Evolutionary conservation across 164 flowering plant genomes (phyloP).

Genomic region (Liriodendron chinense): DNA sequence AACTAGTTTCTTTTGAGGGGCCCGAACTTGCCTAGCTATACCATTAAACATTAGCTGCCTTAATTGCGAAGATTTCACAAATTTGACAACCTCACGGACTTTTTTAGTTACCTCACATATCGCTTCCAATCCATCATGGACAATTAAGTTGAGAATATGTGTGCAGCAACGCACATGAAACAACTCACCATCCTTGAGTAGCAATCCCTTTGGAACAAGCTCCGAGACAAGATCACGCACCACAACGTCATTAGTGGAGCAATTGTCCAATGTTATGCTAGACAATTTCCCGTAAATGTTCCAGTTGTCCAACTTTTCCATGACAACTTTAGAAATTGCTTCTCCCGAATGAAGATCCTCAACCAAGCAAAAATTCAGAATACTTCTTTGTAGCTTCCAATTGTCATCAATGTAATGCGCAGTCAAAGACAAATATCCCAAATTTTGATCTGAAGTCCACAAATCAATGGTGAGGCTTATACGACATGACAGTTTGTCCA

Average conservation of each 20-base stretch:
- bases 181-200: slow-evolving; percentile 41
- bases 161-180: slow-evolving; percentile 60
- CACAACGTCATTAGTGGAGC: slow-evolving; percentile 35
- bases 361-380: slow-evolving; percentile 56
- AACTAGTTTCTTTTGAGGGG: slow-evolving; percentile 34
- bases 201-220: slow-evolving; percentile 7
- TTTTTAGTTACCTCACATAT: slow-evolving; percentile 23
- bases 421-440: slow-evolving; percentile 49
- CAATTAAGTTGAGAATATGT: slow-evolving; percentile 31
- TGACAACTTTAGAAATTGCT: slow-evolving; percentile 50
- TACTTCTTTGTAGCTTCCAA: slow-evolving; percentile 62
- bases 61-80: slow-evolving; percentile 53
- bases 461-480: slow-evolving; percentile 53
- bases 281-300: slow-evolving; percentile 59
- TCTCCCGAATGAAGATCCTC: slow-evolving; percentile 52
- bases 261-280: slow-evolving; percentile 56
- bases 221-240: background rate
- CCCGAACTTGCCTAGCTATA: slow-evolving; percentile 40
- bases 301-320: slow-evolving; percentile 64
- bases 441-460: slow-evolving; percentile 57
- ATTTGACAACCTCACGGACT: slow-evolving; percentile 55
- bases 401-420: slow-evolving; percentile 67
- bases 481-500: slow-evolving; percentile 51
- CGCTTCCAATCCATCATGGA: slow-evolving; percentile 51
- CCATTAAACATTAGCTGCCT: slow-evolving; percentile 49